phyloP scores from a whole-genome alignment of 805 yeast species.

The Zygosaccharomyces rouxii region DNA sequence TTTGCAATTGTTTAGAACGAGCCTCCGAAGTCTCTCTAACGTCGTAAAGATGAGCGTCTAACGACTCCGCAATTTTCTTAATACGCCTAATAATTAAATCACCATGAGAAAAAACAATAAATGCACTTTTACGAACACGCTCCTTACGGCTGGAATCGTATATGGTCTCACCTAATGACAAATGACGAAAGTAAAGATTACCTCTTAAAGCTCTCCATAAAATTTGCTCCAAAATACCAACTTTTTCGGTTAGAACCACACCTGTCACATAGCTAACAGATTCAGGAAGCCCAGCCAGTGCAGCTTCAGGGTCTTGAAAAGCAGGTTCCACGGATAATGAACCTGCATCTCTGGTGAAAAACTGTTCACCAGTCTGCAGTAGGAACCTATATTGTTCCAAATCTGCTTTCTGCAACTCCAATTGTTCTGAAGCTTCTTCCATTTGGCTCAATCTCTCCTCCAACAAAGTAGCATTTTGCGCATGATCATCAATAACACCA shows the following conservation, averaged over 20 bases:
- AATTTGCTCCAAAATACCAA: constrained; percentile 58
- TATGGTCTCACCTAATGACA: constrained; percentile 51
- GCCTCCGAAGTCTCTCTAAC: constrained; percentile 43
- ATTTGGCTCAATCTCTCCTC: constrained; percentile 74
- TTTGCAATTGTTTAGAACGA: constrained; percentile 39
- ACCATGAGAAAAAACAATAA: constrained; percentile 70
- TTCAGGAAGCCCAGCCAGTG: constrained; percentile 24
- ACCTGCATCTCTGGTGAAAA: constrained; percentile 35
- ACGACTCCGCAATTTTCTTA: constrained; percentile 62
- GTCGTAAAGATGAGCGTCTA: constrained; percentile 57
- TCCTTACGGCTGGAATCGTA: constrained; percentile 52
- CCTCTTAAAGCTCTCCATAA: constrained; percentile 75
- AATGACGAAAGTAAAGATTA: constrained; percentile 57
- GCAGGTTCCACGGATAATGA: constrained; percentile 3
- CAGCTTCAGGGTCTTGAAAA: constrained; percentile 11
- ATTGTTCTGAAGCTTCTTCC: constrained; percentile 59
- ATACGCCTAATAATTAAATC: constrained; percentile 54
- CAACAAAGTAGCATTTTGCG: constrained; percentile 55
- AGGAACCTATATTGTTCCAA: constrained; percentile 59
- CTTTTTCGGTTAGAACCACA: constrained; percentile 57
- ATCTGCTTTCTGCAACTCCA: constrained; percentile 52
- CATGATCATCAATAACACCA: constrained; percentile 67
- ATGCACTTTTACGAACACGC: constrained; percentile 51
- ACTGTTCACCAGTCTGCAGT: constrained; percentile 45
- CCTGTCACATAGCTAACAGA: constrained; percentile 56